Percentiles rank a stretch among this genome's conserved stretches.
Conservation (phyloP, 2,329 filamentous ascomycete genomes). For the Epichloe coenophiala region DNA sequence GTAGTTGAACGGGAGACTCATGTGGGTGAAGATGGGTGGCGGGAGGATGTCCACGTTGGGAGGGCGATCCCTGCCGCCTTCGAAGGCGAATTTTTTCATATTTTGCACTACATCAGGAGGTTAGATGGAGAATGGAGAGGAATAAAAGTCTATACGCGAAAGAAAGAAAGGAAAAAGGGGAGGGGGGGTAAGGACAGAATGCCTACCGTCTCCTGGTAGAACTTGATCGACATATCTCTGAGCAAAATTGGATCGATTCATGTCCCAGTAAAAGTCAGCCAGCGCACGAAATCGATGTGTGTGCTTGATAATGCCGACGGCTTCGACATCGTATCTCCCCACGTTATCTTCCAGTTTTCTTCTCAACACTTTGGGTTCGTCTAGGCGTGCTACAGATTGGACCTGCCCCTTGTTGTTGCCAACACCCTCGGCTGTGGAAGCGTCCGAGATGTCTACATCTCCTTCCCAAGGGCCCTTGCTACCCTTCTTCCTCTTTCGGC, state of each 20-base stretch:
- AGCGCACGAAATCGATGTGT: constrained; percentile 82
- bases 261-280: constrained; percentile 76
- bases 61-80: constrained; percentile 44
- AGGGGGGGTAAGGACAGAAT: neutral
- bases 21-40: constrained; percentile 64
- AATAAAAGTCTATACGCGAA: neutral
- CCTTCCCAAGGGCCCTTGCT: constrained; percentile 50
- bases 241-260: constrained; percentile 54
- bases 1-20: constrained; percentile 61
- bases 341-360: constrained; percentile 58
- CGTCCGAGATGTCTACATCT: constrained; percentile 20
- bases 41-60: constrained; percentile 60
- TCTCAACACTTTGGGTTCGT: constrained; percentile 41
- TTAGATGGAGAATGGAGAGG: neutral
- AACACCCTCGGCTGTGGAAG: constrained; percentile 2
- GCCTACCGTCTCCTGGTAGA: constrained; percentile 54
- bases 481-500: constrained; percentile 74
- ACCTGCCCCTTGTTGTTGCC: constrained; percentile 14
- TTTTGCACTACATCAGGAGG: constrained; percentile 27
- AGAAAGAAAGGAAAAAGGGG: neutral
- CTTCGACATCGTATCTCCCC: constrained; percentile 51
- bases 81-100: constrained; percentile 50
- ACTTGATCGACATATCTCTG: constrained; percentile 57
- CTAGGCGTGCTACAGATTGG: constrained; percentile 31
- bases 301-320: constrained; percentile 59